A percentile compares a stretch with the other conserved stretches of the same genome.
Evolutionary conservation across 441 rosid genomes (phyloP).

Genomic region (Bocquillonia castaneifolia): DNA sequence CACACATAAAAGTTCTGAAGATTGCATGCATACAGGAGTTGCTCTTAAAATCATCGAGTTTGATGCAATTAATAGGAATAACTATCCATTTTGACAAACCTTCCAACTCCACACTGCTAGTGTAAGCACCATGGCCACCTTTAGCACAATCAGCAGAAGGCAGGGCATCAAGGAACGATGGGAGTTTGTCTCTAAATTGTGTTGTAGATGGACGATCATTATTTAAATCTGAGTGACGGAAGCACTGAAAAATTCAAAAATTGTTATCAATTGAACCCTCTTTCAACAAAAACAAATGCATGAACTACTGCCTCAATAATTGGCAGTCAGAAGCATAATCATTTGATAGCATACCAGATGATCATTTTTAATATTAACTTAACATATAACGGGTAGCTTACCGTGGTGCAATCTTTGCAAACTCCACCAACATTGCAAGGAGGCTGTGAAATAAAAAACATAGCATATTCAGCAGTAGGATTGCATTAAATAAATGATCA

Average conservation of each 20-base stretch:
- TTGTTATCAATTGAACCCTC: conserved; percentile 16
- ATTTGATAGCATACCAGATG: neutral
- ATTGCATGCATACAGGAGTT: conserved; percentile 1
- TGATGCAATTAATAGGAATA: conserved; percentile 9
- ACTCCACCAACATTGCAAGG: conserved; percentile 70
- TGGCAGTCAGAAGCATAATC: conserved; percentile 7
- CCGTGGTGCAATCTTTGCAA: conserved; percentile 98
- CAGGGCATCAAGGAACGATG: conserved; percentile 90
- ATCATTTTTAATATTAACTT: neutral
- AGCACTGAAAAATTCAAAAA: conserved; percentile 58
- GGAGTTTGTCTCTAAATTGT: conserved; percentile 89
- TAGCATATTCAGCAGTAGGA: neutral
- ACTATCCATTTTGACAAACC: conserved; percentile 43
- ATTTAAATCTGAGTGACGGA: conserved; percentile 80
- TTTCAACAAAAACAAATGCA: conserved; percentile 17
- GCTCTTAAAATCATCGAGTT: conserved; percentile 1
- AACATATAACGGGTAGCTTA: conserved; percentile 31
- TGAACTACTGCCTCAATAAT: conserved; percentile 10
- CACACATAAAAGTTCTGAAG: conserved; percentile 1
- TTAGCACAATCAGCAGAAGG: conserved; percentile 98
- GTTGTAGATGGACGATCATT: conserved; percentile 83
- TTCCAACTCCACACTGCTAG: conserved; percentile 74
- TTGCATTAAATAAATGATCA: neutral
- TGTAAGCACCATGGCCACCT: conserved; percentile 98
- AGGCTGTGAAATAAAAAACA: conserved; percentile 43